A percentile compares a stretch with the other conserved stretches of the same genome.
These are phyloP conservation scores for Dittrichia graveolens DNA, from an alignment of 129 eudicot species.

Conservation along the genomic window DNA sequence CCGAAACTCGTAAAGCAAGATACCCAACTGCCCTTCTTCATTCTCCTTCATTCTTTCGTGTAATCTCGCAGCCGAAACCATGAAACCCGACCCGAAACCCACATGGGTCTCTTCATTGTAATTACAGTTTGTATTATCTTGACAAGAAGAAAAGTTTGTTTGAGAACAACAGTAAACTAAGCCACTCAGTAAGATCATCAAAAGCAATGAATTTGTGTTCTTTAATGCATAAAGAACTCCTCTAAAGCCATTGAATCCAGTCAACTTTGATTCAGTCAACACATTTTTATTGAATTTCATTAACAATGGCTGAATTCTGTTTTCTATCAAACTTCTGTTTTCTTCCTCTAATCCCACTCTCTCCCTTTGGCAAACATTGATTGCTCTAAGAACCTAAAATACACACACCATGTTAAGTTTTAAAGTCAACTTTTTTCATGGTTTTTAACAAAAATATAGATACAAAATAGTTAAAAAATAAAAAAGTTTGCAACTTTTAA, in stretches of 20 bases:
- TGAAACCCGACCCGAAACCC: conserved; percentile 50
- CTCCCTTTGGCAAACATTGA: conserved; percentile 58
- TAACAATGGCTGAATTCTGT: conserved; percentile 51
- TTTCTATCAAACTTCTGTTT: conserved; percentile 52
- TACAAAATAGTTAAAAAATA: background rate
- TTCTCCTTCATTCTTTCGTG: conserved; percentile 45
- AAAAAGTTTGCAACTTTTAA: too few relatives aligned
- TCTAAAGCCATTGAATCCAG: conserved; percentile 58
- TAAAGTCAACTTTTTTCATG: conserved; percentile 26
- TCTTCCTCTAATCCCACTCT: conserved; percentile 61
- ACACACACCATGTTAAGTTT: conserved; percentile 34
- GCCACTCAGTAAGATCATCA: conserved; percentile 49
- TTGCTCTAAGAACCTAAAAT: conserved; percentile 60
- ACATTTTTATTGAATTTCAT: conserved; percentile 45
- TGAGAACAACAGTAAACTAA: conserved; percentile 48
- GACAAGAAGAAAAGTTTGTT: conserved; percentile 41
- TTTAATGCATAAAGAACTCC: conserved; percentile 59
- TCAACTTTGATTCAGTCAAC: conserved; percentile 49
- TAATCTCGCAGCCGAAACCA: conserved; percentile 49
- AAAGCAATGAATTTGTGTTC: conserved; percentile 49
- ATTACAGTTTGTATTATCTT: conserved; percentile 23
- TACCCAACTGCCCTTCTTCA: conserved; percentile 41
- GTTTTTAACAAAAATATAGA: too few relatives aligned
- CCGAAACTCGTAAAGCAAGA: conserved; percentile 51
- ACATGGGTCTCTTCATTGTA: conserved; percentile 28